Conservation (phyloP, 495 filamentous ascomycete species). For the Annulohypoxylon moriforme region DNA sequence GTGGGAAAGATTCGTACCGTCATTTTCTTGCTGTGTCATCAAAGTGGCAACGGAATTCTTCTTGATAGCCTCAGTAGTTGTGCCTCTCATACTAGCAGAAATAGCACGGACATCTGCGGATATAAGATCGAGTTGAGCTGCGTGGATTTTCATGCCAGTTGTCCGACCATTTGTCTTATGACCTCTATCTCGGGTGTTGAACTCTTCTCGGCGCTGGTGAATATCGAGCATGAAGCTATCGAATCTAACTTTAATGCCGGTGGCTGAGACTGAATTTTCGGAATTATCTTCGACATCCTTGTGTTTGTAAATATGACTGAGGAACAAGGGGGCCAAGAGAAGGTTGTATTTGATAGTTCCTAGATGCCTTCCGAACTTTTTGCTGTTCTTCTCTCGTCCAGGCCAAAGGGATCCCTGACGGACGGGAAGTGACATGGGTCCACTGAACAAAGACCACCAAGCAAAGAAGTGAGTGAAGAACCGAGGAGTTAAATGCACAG, state of each 20-base stretch:
- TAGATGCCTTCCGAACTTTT: conserved; percentile 96
- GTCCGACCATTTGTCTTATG: conserved; percentile 77
- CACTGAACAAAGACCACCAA: conserved; percentile 97
- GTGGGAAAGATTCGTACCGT: conserved; percentile 76
- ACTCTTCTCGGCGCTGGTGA: conserved; percentile 93
- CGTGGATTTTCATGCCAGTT: conserved; percentile 94
- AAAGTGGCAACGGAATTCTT: conserved; percentile 65
- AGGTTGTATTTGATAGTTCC: conserved; percentile 98
- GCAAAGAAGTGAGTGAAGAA: conserved; percentile 99
- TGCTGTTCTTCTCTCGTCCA: conserved; percentile 91
- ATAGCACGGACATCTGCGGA: conserved; percentile 94
- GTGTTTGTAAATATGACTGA: conserved; percentile 98
- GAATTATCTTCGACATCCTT: conserved; percentile 90
- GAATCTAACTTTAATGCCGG: conserved; percentile 90
- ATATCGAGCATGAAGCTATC: conserved; percentile 97
- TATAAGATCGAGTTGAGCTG: conserved; percentile 90
- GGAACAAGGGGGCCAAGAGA: conserved; percentile 88
- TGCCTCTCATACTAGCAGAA: conserved; percentile 87
- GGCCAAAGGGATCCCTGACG: conserved; percentile 92
- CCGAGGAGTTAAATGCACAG: conserved; percentile 89
- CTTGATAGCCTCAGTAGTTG: conserved; percentile 77
- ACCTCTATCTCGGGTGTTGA: conserved; percentile 79
- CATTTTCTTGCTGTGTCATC: conserved; percentile 61
- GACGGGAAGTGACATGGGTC: conserved; percentile 93
- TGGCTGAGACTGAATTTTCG: conserved; percentile 85